These are phyloP conservation scores for Triangularia verruculosa DNA, from an alignment of 2,329 filamentous ascomycete genomes.

Conservation along the genomic window DNA sequence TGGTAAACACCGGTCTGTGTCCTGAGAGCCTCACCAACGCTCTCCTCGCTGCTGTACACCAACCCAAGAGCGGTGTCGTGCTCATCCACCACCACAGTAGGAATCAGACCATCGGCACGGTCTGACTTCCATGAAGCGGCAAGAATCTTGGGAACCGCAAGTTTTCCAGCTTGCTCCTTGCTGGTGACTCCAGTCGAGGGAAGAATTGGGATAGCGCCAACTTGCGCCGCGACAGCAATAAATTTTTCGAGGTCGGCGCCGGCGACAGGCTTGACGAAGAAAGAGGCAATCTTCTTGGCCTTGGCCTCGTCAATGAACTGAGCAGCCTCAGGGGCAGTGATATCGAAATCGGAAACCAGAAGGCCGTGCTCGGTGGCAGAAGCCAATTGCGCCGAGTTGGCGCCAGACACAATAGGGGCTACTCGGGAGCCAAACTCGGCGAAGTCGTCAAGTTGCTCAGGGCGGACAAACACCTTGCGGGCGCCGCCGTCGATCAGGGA, in stretches of 20 bases:
- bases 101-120: conserved; percentile 75
- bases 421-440: conserved; percentile 56
- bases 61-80: conserved; percentile 78
- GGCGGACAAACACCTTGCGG: conserved; percentile 76
- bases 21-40: conserved; percentile 78
- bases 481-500: conserved; percentile 82
- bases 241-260: conserved; percentile 46
- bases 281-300: conserved; percentile 43
- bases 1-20: conserved; percentile 85
- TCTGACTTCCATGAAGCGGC: conserved; percentile 76
- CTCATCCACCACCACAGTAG: conserved; percentile 90
- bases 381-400: conserved; percentile 25
- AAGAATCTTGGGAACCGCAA: conserved; percentile 70
- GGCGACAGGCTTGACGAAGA: conserved; percentile 51
- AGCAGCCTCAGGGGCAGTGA: conserved; percentile 38
- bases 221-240: conserved; percentile 47
- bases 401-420: conserved; percentile 46
- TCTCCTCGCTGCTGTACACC: conserved; percentile 92
- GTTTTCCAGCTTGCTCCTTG: conserved; percentile 54
- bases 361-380: conserved; percentile 46
- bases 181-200: conserved; percentile 69
- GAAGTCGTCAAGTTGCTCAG: conserved; percentile 62
- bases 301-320: conserved; percentile 46
- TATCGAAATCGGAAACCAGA: conserved; percentile 52
- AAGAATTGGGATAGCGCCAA: conserved; percentile 68